Base-by-base conservation (phyloP, 768 basidiomycete genomes). In the Trametopsis cervina region DNA sequence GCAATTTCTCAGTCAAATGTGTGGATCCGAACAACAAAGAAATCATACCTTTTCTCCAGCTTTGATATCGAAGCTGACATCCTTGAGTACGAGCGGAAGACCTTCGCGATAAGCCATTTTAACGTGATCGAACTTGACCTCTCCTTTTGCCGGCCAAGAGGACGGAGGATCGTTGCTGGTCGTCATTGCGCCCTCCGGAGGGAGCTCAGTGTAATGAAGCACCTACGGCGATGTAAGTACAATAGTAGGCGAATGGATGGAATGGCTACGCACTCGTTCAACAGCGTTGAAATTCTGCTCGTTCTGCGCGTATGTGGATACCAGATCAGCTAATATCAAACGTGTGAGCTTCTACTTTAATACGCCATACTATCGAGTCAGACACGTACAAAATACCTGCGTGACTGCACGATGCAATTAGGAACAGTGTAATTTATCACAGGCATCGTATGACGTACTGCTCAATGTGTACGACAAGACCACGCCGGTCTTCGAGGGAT, bases 41-140 rank as follows among this genome's bases (percentile, higher is more conserved):
- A 6, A 35, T 36, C 71, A 66, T 33, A 96, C 83, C 69, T 96
- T 95, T 67, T 97, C 93, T 3, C 87, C 86, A 1, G 78, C 77
- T 1, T 69, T 65, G 22, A 96, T 71, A 24, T 66, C 65, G 73
- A 96, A 77, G 17, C 72, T 78, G 43, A 97, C 66, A 5, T 84
- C 85, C 65, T 88, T 89, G 22, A 97, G 70, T 7, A 96, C 92
- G 3, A 81, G 69, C 1, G 93, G 89, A n/a, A 97, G 74, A 38
- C 85, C 93, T 0, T 87, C 85, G 21, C 95, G 78, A 63, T 96
- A 97, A 42, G 73, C 77, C 67, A 98, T 72, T 27, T 83, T 75
- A 17, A 93, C 78, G 42, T 89, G 68, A 50, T 81, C 77, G 58
- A 97, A 77, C 55, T 82, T 77, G 48, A 96, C 74, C 26, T 69